Percentiles rank a stretch among this genome's conserved stretches.
phyloP scores from a whole-genome alignment of 805 yeast genomes.

The Saccharomycopsis fodiens region DNA sequence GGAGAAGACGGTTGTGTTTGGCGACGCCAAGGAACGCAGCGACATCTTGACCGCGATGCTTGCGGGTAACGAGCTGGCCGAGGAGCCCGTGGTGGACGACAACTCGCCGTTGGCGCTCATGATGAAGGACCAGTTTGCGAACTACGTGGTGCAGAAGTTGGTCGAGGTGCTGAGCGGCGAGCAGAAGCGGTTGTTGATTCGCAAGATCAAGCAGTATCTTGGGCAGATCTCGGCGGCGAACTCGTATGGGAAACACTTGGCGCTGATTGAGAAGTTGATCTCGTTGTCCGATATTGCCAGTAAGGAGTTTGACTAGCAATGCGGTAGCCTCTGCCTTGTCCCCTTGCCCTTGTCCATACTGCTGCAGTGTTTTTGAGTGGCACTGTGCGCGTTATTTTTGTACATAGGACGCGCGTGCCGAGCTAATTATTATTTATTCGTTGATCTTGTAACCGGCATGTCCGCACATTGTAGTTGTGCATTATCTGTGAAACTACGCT shows the following conservation, averaged over 20 bases:
- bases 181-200: slow-evolving; percentile 62
- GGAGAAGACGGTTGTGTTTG: slow-evolving; percentile 81
- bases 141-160: slow-evolving; percentile 91
- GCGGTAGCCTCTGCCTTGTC: too few relatives aligned
- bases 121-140: slow-evolving; percentile 98
- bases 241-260: slow-evolving; percentile 73
- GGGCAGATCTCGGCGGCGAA: slow-evolving; percentile 56
- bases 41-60: slow-evolving; percentile 60
- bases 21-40: slow-evolving; percentile 54
- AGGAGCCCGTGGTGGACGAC: slow-evolving; percentile 44
- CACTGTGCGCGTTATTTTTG: not conserved
- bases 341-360: too few relatives aligned
- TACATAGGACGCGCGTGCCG: too few relatives aligned
- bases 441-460: too few relatives aligned
- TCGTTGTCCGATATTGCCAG: slow-evolving; percentile 41
- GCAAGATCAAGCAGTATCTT: slow-evolving; percentile 72
- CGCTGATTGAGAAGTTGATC: slow-evolving; percentile 69
- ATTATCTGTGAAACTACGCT: too few relatives aligned
- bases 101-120: slow-evolving; percentile 71
- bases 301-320: slow-evolving; percentile 15
- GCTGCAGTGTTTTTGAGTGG: not conserved
- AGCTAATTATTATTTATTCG: too few relatives aligned
- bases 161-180: slow-evolving; percentile 72
- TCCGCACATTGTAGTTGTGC: too few relatives aligned
- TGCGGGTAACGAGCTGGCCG: slow-evolving; percentile 37